Evolutionary conservation across 257 asterid species (phyloP).

Genomic region (Solanum verrucosum): DNA sequence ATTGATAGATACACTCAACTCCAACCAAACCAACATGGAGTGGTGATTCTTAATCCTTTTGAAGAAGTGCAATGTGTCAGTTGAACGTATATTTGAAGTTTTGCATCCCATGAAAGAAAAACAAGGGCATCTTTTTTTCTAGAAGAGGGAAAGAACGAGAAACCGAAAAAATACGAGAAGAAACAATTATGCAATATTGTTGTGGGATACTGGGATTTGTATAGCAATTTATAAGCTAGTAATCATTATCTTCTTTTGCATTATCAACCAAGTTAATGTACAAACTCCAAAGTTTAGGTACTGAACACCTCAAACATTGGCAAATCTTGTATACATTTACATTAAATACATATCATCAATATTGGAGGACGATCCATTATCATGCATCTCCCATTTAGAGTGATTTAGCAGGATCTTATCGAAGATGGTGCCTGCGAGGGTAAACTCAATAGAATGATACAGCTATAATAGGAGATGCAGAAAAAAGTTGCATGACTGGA

Average conservation of each 20-base stretch:
- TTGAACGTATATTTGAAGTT: background rate
- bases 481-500: background rate
- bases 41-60: background rate
- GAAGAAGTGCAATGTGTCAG: background rate
- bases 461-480: background rate
- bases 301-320: background rate
- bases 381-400: background rate
- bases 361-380: background rate
- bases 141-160: background rate
- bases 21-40: background rate
- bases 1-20: background rate
- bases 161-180: background rate
- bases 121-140: background rate
- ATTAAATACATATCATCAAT: background rate
- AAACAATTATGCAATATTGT: background rate
- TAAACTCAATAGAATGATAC: background rate
- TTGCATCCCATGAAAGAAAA: background rate
- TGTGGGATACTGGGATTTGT: background rate
- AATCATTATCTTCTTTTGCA: background rate
- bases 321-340: background rate
- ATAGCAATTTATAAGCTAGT: background rate
- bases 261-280: background rate
- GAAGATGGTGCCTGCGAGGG: conserved; percentile 62
- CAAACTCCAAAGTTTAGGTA: background rate
- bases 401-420: background rate